These are phyloP conservation scores for Kernera saxatilis DNA, from an alignment of 345 rosid genomes.

Conservation along the genomic window DNA sequence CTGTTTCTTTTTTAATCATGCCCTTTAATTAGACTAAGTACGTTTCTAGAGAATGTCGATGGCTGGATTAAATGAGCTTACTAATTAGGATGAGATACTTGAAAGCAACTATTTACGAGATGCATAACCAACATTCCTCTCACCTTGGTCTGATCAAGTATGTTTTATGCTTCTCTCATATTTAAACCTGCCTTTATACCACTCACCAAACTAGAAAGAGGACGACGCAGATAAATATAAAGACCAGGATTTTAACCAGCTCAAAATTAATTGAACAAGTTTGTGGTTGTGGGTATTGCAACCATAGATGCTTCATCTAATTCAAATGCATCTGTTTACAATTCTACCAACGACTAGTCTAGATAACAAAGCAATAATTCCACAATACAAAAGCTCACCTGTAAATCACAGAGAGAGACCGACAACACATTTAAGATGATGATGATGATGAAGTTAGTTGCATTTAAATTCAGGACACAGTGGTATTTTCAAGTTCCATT, in stretches of 20 bases:
- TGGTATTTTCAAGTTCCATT: slow-evolving; percentile 52
- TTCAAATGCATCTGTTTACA: background rate
- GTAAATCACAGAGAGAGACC: background rate
- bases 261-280: background rate
- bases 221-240: too few relatives aligned
- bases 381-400: background rate
- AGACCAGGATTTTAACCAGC: too few relatives aligned
- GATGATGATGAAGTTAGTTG: background rate
- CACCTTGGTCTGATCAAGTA: background rate
- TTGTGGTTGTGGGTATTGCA: background rate
- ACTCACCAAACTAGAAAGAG: too few relatives aligned
- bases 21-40: too few relatives aligned
- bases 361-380: background rate
- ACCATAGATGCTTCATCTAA: background rate
- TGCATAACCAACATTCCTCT: background rate
- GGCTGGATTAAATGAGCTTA: background rate
- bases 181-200: too few relatives aligned
- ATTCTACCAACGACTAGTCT: background rate
- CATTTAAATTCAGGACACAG: slow-evolving; percentile 34
- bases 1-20: too few relatives aligned
- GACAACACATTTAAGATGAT: background rate
- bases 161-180: too few relatives aligned
- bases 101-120: background rate
- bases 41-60: background rate
- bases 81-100: background rate